Percentiles rank a stretch among this genome's conserved stretches.
Evolutionary conservation across 2,329 filamentous ascomycete genomes (phyloP).

Genomic region (Lachnellula subtilissima): DNA sequence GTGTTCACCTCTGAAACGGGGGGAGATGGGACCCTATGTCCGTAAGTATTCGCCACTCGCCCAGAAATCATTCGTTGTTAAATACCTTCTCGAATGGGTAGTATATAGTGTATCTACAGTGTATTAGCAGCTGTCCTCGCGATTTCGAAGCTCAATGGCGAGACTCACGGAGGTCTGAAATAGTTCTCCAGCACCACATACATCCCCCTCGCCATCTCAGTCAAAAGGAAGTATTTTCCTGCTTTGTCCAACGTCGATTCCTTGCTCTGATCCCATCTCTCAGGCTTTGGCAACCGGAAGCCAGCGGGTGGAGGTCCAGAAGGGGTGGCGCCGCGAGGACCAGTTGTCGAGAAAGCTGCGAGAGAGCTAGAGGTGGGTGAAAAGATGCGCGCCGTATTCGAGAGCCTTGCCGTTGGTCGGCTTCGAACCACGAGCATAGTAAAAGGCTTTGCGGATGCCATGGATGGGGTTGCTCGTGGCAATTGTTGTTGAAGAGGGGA

Average conservation of each 20-base stretch:
- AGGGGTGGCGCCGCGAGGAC: conserved; percentile 52
- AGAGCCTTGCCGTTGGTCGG: conserved; percentile 27
- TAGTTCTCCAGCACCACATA: conserved; percentile 96
- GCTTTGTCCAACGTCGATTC: conserved; percentile 77
- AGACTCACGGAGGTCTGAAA: conserved; percentile 91
- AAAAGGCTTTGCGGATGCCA: conserved; percentile 34
- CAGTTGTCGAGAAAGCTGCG: conserved; percentile 28
- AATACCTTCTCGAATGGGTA: conserved; percentile 93
- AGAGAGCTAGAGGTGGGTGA: conserved; percentile 14
- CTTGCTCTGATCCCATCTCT: conserved; percentile 74
- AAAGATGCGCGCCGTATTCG: conserved; percentile 24
- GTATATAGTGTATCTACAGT: conserved; percentile 84
- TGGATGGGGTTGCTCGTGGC: conserved; percentile 29
- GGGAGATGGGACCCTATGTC: conserved; percentile 81
- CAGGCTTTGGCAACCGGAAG: conserved; percentile 71
- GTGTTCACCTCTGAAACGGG: conserved; percentile 96
- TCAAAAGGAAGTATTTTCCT: conserved; percentile 91
- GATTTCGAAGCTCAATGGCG: conserved; percentile 21
- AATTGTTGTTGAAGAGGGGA: conserved; percentile 22
- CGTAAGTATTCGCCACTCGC: conserved; percentile 19
- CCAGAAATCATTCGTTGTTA: background rate
- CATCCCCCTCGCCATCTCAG: conserved; percentile 96
- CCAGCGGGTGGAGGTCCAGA: conserved; percentile 71
- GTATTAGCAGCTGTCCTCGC: conserved; percentile 25
- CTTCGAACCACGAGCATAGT: conserved; percentile 33